Evolutionary conservation across 345 rosid species (phyloP), one percentile per base, ranked within the genome.

Genomic region (Heritiera littoralis): DNA sequence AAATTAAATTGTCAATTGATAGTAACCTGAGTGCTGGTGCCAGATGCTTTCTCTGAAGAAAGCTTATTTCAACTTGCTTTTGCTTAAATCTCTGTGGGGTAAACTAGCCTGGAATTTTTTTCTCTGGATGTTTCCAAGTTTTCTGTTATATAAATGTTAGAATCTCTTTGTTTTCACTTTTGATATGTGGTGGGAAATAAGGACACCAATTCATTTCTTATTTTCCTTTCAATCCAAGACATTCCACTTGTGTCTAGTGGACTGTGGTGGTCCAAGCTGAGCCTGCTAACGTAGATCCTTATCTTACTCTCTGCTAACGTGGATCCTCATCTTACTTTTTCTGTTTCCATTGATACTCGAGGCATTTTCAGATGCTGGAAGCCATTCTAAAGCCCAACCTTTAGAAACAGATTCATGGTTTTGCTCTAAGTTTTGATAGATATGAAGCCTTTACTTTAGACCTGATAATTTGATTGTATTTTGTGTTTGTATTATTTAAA

Each of bases 221-320:
- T 30, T 7, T 56, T 7, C 10, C 15, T 77, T 79, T 38, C 63
- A 43, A 56, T 1, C 28, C 14, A 9, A 56, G 66, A 80, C 80
- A 52, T 41, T 79, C 81, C 83, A 77, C 14, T 66, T 70, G 66
- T 70, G 61, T 56, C 38, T 11, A n/a, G 23, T 55, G 55, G 70
- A 9, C 64, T 65, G 7, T 49, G 32, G 75, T 59, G 66, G 78
- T 55, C 86, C 83, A 43, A 77, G 61, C 18, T 5, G 72, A 30
- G 11, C 56, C 81, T 74, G 71, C 80, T 55, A 73, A 32, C 60
- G 45, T 10, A 60, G 66, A 78, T 78, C 65, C 80, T 80, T 58
- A 77, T 74, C 75, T 70, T 68, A 30, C 3, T 2, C 28, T 23
- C 28, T 23, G 28, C 28, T 23, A 23, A 23, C 28, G 28, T 23